These are phyloP conservation scores for Sphaceloma murrayae DNA, from an alignment of 2,329 filamentous ascomycete genomes.

Conservation along the genomic window DNA sequence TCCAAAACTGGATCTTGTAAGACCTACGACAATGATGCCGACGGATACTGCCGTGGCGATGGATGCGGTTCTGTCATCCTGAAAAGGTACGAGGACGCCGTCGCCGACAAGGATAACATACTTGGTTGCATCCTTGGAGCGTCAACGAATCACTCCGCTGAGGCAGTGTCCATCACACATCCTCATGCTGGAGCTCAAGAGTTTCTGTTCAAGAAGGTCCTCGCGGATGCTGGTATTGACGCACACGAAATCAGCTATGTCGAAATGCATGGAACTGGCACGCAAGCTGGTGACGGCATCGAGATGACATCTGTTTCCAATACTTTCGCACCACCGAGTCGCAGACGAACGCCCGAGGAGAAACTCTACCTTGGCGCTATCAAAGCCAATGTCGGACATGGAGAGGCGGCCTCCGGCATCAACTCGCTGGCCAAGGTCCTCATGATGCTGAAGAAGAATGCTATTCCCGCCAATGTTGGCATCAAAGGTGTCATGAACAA, in stretches of 20 bases:
- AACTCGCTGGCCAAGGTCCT: constrained; percentile 45
- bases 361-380: constrained; percentile 45
- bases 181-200: constrained; percentile 71
- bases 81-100: constrained; percentile 70
- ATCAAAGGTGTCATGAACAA: constrained; percentile 49
- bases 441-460: constrained; percentile 46
- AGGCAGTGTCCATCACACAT: constrained; percentile 73
- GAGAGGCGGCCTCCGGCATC: constrained; percentile 46
- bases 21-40: constrained; percentile 69
- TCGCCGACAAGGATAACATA: constrained; percentile 61
- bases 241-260: constrained; percentile 72
- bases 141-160: constrained; percentile 71
- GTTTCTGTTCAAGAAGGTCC: constrained; percentile 57
- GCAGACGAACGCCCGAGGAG: constrained; percentile 41
- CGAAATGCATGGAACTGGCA: constrained; percentile 85
- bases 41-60: constrained; percentile 76
- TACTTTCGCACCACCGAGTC: constrained; percentile 48
- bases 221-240: constrained; percentile 64
- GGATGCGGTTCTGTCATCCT: constrained; percentile 64
- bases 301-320: constrained; percentile 71
- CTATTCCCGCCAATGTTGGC: constrained; percentile 46
- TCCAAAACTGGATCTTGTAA: constrained; percentile 69
- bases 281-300: constrained; percentile 70
- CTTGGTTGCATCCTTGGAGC: constrained; percentile 67
- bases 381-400: constrained; percentile 48